Evolutionary conservation across 306 rosid species (phyloP).

Genomic region (Begonia loranthoides): DNA sequence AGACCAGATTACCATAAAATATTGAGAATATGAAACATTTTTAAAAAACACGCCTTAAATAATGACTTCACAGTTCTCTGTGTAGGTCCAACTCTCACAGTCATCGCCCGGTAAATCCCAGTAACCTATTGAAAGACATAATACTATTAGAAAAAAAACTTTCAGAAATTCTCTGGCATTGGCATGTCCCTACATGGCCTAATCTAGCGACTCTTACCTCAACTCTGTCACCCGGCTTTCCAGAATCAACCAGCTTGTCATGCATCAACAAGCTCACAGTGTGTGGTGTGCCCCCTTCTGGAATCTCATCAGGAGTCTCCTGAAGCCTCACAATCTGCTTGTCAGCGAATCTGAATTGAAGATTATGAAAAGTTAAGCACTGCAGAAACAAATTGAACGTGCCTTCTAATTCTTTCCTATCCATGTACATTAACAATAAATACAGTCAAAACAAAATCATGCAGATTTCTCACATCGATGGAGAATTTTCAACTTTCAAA

Average conservation of each 20-base stretch:
- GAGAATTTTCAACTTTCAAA: too few species aligned
- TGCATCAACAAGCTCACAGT: slow-evolving; percentile 93
- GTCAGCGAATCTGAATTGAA: slow-evolving; percentile 59
- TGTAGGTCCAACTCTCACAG: slow-evolving; percentile 83
- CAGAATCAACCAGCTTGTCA: slow-evolving; percentile 86
- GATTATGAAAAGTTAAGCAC: slow-evolving; percentile 8
- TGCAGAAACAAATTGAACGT: neutral
- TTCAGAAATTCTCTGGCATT: slow-evolving; percentile 4
- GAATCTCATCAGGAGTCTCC: slow-evolving; percentile 97
- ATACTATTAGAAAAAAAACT: slow-evolving; percentile 7
- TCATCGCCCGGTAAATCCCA: slow-evolving; percentile 94
- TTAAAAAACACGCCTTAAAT: slow-evolving; percentile 45
- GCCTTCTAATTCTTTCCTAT: neutral
- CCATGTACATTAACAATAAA: too few species aligned
- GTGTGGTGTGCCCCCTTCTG: slow-evolving; percentile 98
- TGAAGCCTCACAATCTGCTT: slow-evolving; percentile 97
- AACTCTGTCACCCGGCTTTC: slow-evolving; percentile 95
- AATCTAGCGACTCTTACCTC: slow-evolving; percentile 43
- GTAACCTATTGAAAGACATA: slow-evolving; percentile 49
- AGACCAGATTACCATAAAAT: slow-evolving; percentile 7
- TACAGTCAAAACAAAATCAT: too few species aligned
- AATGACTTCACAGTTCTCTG: slow-evolving; percentile 94
- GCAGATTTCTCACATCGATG: too few species aligned
- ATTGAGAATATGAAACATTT: neutral
- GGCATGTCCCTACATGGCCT: neutral